A percentile compares a stretch with the other conserved stretches of the same genome.
phyloP scores from a whole-genome alignment of 352 stramenopile genomes.

The Phytophthora nicotianae region DNA sequence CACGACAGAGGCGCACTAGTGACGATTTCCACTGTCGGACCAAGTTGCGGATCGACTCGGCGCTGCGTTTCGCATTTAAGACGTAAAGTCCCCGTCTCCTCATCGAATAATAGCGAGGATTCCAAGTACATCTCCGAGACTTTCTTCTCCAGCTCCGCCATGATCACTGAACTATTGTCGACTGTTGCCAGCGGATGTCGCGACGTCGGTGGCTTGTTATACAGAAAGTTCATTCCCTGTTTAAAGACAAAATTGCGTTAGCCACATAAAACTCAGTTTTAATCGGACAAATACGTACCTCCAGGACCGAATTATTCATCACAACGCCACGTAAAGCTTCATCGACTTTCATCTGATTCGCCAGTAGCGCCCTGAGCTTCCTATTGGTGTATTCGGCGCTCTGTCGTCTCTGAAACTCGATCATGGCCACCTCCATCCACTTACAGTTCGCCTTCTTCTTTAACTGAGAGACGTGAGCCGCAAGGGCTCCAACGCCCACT shows the following conservation, averaged over 20 bases:
- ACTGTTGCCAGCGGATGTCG: conserved; percentile 7
- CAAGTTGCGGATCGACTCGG: conserved; percentile 6
- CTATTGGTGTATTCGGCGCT: conserved; percentile 25
- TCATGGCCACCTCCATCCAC: conserved; percentile 29
- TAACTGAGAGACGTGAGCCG: conserved; percentile 11
- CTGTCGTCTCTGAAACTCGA: conserved; percentile 31
- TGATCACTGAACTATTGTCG: conserved; percentile 31
- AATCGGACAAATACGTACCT: conserved; percentile 6
- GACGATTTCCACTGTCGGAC: conserved; percentile 22
- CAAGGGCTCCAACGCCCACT: conserved; percentile 10
- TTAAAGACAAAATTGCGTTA: not conserved
- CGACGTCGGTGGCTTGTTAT: not conserved
- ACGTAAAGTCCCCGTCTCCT: not conserved
- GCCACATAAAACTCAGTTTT: not conserved
- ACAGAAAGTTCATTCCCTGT: conserved; percentile 27
- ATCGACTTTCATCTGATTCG: conserved; percentile 27
- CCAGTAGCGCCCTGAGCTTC: conserved; percentile 24
- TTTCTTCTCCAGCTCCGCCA: conserved; percentile 28
- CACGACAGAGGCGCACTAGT: conserved; percentile 23
- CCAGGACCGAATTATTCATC: conserved; percentile 20
- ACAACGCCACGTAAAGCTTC: conserved; percentile 18
- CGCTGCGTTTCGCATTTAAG: conserved; percentile 23
- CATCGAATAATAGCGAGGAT: conserved; percentile 5
- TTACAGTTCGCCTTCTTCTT: conserved; percentile 15
- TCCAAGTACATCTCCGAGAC: conserved; percentile 25